phyloP scores from a whole-genome alignment of 2,329 filamentous ascomycete genomes.

The Alternaria sp. region DNA sequence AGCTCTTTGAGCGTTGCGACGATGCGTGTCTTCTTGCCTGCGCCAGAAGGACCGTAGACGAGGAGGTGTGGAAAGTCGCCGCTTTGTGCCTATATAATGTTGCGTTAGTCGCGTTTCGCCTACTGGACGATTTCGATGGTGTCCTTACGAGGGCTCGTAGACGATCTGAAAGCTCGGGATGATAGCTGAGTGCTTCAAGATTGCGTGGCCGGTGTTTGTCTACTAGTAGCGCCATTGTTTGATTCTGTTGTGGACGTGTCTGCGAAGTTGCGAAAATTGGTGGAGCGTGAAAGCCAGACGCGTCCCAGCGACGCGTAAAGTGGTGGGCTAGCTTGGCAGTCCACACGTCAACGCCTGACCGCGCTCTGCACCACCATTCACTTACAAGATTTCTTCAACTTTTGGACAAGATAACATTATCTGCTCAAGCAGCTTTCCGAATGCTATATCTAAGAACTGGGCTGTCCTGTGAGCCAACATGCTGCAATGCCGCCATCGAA shows the following conservation, averaged over 20 bases:
- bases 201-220: constrained; percentile 75
- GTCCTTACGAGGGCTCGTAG: constrained; percentile 80
- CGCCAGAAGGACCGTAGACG: constrained; percentile 94
- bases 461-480: too few species aligned
- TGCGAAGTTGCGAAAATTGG: constrained; percentile 17
- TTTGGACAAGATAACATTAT: neutral
- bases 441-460: neutral
- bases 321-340: constrained; percentile 30
- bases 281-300: constrained; percentile 28
- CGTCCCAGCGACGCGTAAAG: constrained; percentile 43
- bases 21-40: constrained; percentile 97
- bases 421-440: neutral
- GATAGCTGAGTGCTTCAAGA: constrained; percentile 83
- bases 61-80: constrained; percentile 98
- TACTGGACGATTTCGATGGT: constrained; percentile 9
- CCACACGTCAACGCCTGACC: constrained; percentile 11
- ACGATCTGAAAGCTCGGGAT: constrained; percentile 85
- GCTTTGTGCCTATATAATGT: constrained; percentile 77
- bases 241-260: constrained; percentile 9
- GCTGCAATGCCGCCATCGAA: neutral
- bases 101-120: constrained; percentile 15
- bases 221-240: constrained; percentile 69
- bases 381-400: neutral
- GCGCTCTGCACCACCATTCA: neutral
- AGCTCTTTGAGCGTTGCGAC: constrained; percentile 95